Conservation (phyloP, 2,329 filamentous ascomycete species). For the Plectosphaerella plurivora region DNA sequence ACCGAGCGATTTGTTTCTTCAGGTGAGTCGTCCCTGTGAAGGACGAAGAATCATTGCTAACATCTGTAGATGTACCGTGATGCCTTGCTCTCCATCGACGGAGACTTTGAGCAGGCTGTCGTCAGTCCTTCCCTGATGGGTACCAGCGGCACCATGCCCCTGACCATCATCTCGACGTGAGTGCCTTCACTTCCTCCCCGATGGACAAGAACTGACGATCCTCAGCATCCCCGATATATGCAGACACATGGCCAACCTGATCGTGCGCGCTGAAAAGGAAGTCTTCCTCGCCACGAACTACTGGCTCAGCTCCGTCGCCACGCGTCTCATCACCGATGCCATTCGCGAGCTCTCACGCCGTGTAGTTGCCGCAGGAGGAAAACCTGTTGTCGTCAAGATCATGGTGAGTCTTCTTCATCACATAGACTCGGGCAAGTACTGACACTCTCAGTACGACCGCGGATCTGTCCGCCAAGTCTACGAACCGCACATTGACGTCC, state of each 20-base stretch:
- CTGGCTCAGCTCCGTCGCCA: conserved; percentile 67
- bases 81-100: conserved; percentile 50
- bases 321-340: conserved; percentile 62
- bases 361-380: conserved; percentile 29
- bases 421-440: too few species aligned
- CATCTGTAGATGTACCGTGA: conserved; percentile 58
- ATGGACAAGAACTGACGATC: neutral
- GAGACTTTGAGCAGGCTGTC: conserved; percentile 45
- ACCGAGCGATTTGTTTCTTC: conserved; percentile 65
- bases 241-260: conserved; percentile 72
- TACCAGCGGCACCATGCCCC: conserved; percentile 55
- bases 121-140: conserved; percentile 49
- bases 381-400: conserved; percentile 63
- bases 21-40: conserved; percentile 28
- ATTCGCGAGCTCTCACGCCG: conserved; percentile 65
- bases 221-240: conserved; percentile 61
- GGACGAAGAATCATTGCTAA: neutral
- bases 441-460: conserved; percentile 52
- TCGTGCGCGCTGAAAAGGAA: conserved; percentile 67
- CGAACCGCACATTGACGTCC: conserved; percentile 60
- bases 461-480: conserved; percentile 60
- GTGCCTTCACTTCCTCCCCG: conserved; percentile 4
- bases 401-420: conserved; percentile 28
- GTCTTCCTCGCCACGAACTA: conserved; percentile 73
- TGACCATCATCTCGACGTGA: conserved; percentile 63